Conservation (phyloP, 2,329 filamentous ascomycete species). For the Monosporascus sp. region DNA sequence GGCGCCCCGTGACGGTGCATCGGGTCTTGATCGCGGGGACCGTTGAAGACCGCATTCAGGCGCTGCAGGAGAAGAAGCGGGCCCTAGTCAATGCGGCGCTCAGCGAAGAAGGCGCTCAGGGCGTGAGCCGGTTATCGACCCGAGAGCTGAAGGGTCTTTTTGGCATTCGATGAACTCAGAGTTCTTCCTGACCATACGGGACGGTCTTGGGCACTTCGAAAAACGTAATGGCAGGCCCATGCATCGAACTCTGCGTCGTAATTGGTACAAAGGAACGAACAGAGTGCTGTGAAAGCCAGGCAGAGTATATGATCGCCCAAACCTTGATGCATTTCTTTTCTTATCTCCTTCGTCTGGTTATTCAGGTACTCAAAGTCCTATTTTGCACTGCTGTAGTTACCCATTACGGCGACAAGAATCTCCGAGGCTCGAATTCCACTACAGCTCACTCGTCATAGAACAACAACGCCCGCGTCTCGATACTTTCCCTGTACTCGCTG, state of each 20-base stretch:
- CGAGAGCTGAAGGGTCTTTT: slow-evolving; percentile 14
- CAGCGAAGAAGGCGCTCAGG: slow-evolving; percentile 14
- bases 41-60: slow-evolving; percentile 69
- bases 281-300: too few species aligned
- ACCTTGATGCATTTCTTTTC: too few species aligned
- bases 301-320: too few species aligned
- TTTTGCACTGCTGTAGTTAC: too few species aligned
- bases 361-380: too few species aligned
- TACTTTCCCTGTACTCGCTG: slow-evolving; percentile 43
- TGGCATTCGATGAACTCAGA: slow-evolving; percentile 1
- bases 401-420: too few species aligned
- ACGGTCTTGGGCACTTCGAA: neutral
- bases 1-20: slow-evolving; percentile 59
- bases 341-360: too few species aligned
- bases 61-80: slow-evolving; percentile 64
- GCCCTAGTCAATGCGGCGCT: slow-evolving; percentile 44
- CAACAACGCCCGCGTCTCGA: slow-evolving; percentile 49
- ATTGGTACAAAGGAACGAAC: too few species aligned
- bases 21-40: slow-evolving; percentile 61
- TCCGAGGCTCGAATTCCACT: neutral
- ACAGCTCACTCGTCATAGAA: slow-evolving; percentile 32
- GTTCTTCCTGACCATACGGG: neutral
- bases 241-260: too few species aligned
- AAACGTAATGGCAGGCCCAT: too few species aligned
- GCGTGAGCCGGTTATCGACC: slow-evolving; percentile 6